phyloP scores from a whole-genome alignment of 83 land plant species.

The Larix sibirica region DNA sequence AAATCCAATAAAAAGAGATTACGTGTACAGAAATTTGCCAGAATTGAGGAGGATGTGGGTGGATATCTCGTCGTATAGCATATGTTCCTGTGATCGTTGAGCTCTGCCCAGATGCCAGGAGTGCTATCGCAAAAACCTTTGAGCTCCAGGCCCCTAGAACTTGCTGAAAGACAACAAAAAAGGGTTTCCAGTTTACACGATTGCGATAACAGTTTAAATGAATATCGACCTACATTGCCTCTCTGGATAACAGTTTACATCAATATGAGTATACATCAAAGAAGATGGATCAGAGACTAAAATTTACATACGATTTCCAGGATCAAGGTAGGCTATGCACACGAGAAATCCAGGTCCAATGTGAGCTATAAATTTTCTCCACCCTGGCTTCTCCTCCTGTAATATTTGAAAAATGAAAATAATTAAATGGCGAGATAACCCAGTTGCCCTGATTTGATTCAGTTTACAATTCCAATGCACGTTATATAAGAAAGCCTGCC shows the following conservation, averaged over 20 bases:
- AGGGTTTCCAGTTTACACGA: too few relatives aligned
- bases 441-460: too few relatives aligned
- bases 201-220: too few relatives aligned
- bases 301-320: slow-evolving; percentile 11
- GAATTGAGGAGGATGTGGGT: too few relatives aligned
- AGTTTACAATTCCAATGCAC: too few relatives aligned
- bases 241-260: too few relatives aligned
- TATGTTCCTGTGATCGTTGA: slow-evolving; percentile 3
- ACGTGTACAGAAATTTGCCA: too few relatives aligned
- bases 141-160: slow-evolving; percentile 1
- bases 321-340: slow-evolving; percentile 20
- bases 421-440: too few relatives aligned
- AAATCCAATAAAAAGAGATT: too few relatives aligned
- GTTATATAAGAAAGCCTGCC: too few relatives aligned
- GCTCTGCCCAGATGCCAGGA: slow-evolving; percentile 15
- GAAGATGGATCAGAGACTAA: neutral
- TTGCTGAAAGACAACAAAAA: neutral
- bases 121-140: slow-evolving; percentile 7
- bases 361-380: slow-evolving; percentile 4
- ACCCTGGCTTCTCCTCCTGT: neutral
- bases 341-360: slow-evolving; percentile 19
- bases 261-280: neutral
- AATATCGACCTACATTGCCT: too few relatives aligned
- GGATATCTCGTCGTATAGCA: too few relatives aligned
- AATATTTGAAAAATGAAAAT: neutral